Evolutionary conservation across 1,284 basidiomycete species (phyloP), one percentile per base, ranked within the genome.

Genomic region (Trametes hirsuta): DNA sequence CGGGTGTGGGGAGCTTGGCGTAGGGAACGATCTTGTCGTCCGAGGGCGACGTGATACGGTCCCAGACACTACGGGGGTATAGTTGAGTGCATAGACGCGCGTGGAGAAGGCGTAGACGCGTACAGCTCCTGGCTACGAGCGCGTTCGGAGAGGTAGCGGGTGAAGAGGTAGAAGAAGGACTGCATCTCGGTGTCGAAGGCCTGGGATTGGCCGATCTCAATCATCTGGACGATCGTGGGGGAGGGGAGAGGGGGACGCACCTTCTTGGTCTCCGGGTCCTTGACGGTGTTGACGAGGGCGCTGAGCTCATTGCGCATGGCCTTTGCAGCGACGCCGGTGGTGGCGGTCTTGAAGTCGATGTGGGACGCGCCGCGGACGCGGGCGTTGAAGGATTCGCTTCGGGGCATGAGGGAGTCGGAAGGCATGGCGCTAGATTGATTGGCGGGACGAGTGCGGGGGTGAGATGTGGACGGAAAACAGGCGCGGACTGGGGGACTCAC

Each of bases 291-390:
- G 72, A 98, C 94, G 83, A 99, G 91, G 72, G 87, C 87, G 77
- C 93, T 93, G 79, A 99, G 90, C 83, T 99, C 97, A 75, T 98
- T 98, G 81, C 95, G 90, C 97, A 98, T 98, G 61, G 95, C 85
- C 82, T 98, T 98, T 69, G 95, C 94, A 41, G 95, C 92, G 70
- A 99, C 93, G 69, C 97, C 97, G 49, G 97, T 98, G 58, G 96
- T 97, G 67, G 97, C 97, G 42, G 95, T 97, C 84, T 97, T 97
- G 88, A 98, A 98, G 81, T 98, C 77, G 78, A 90, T 85, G 75
- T 91, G 86, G 69, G 82, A 83, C 61, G 83, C 82, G 66, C 90
- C 86, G 64, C 88, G 83, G 60, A 83, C 81, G 67, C 88, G 84
- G 73, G 84, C 79, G 67, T 81, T 85, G 82, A 87, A 79, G 62